Evolutionary conservation across 163 green algal species (phyloP).

Genomic region (Prototheca cutis): DNA sequence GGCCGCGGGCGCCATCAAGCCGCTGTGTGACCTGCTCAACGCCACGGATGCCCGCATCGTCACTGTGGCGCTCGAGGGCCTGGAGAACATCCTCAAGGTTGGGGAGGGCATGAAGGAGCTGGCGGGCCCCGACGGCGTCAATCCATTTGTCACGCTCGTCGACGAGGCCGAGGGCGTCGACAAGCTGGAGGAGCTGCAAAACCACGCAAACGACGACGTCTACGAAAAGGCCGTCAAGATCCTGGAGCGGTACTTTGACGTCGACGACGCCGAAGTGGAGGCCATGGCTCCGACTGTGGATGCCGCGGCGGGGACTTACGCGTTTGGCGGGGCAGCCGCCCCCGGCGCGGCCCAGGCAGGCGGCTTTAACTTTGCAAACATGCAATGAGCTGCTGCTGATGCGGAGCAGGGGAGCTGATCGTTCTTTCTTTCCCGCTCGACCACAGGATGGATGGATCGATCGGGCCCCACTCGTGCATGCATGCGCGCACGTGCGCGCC

Average conservation of each 20-base stretch:
- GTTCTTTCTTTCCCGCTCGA: too few relatives aligned
- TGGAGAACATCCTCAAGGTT: constrained; percentile 98
- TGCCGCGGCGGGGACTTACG: constrained; percentile 18
- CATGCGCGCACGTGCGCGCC: too few relatives aligned
- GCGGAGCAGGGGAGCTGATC: too few relatives aligned
- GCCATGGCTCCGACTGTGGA: constrained; percentile 64
- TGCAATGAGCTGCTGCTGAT: too few relatives aligned
- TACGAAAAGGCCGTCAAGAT: constrained; percentile 97
- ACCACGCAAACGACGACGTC: constrained; percentile 94
- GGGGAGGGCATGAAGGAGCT: constrained; percentile 59
- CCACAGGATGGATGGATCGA: too few relatives aligned
- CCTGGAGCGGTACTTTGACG: constrained; percentile 86
- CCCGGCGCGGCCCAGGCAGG: too few relatives aligned
- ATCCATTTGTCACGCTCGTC: constrained; percentile 80
- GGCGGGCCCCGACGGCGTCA: constrained; percentile 38
- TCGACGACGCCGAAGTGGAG: constrained; percentile 71
- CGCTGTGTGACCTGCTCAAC: constrained; percentile 91
- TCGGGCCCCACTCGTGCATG: too few relatives aligned
- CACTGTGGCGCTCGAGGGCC: constrained; percentile 91
- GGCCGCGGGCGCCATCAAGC: constrained; percentile 72
- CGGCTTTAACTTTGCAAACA: constrained; percentile 22
- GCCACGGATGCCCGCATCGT: constrained; percentile 86
- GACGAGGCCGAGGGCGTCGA: constrained; percentile 96
- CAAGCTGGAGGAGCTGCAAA: constrained; percentile 95
- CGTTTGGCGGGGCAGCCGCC: too few relatives aligned